Percentiles rank a stretch among this genome's conserved stretches.
These are phyloP conservation scores for Bipolaris zeicola DNA, from an alignment of 2,329 filamentous ascomycete genomes.

Conservation along the genomic window DNA sequence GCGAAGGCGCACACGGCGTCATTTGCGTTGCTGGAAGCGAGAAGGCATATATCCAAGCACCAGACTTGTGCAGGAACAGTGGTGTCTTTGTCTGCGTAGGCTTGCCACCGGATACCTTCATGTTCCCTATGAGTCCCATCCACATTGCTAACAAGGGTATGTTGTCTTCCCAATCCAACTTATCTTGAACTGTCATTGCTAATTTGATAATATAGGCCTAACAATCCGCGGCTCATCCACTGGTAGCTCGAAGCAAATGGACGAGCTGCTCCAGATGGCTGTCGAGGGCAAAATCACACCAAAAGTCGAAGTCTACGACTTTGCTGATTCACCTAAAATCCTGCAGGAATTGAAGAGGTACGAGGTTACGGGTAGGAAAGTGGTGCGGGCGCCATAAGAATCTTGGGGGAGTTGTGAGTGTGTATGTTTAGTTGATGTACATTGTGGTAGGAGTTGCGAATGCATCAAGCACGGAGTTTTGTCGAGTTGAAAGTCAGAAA, in stretches of 20 bases:
- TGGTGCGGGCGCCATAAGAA: conserved; percentile 37
- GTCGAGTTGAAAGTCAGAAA: neutral
- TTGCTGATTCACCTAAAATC: conserved; percentile 44
- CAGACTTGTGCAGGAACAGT: conserved; percentile 52
- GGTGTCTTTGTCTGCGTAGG: conserved; percentile 57
- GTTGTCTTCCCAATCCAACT: neutral
- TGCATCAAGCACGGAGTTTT: neutral
- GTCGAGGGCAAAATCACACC: conserved; percentile 51
- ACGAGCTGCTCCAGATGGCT: conserved; percentile 53
- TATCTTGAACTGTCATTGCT: neutral
- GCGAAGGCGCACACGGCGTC: conserved; percentile 54
- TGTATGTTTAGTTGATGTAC: neutral
- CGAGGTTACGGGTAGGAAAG: conserved; percentile 46
- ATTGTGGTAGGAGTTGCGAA: neutral
- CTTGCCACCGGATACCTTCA: conserved; percentile 51
- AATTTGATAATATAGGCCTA: conserved; percentile 34
- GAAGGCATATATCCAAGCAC: conserved; percentile 52
- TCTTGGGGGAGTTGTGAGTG: neutral
- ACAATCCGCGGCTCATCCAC: conserved; percentile 56
- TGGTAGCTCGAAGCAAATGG: conserved; percentile 53
- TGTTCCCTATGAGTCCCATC: conserved; percentile 54
- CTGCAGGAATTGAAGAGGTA: conserved; percentile 42
- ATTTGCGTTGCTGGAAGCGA: conserved; percentile 56
- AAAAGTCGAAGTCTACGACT: conserved; percentile 46
- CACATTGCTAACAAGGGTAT: conserved; percentile 54